A percentile compares a stretch with the other conserved stretches of the same genome.
Conservation (phyloP, 2,329 filamentous ascomycete genomes). For the Akanthomyces dipterigenus region DNA sequence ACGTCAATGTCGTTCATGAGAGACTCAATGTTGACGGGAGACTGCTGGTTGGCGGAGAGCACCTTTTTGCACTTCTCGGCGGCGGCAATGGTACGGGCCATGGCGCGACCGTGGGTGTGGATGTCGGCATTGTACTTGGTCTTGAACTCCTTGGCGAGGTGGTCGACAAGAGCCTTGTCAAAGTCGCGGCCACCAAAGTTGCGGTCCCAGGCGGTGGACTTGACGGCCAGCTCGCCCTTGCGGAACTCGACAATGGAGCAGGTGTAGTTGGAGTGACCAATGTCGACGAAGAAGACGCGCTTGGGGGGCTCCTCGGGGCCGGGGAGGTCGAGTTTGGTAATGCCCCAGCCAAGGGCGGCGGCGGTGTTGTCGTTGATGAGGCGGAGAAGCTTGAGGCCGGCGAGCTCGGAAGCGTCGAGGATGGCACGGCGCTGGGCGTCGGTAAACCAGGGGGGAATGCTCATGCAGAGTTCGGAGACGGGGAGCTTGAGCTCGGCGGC, state of each 20-base stretch:
- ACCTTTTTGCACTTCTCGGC: slow-evolving; percentile 99
- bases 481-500: slow-evolving; percentile 82
- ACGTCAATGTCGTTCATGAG: slow-evolving; percentile 98
- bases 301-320: slow-evolving; percentile 83
- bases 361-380: slow-evolving; percentile 98
- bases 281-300: slow-evolving; percentile 85
- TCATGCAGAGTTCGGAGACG: slow-evolving; percentile 89
- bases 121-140: slow-evolving; percentile 98
- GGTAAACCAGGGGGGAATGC: slow-evolving; percentile 94
- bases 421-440: slow-evolving; percentile 85
- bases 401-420: slow-evolving; percentile 87
- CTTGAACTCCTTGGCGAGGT: slow-evolving; percentile 93
- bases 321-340: slow-evolving; percentile 94
- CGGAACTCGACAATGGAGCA: slow-evolving; percentile 91
- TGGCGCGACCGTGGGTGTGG: slow-evolving; percentile 80
- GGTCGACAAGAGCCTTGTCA: slow-evolving; percentile 88
- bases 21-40: slow-evolving; percentile 93
- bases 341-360: slow-evolving; percentile 91
- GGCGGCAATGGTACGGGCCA: slow-evolving; percentile 76
- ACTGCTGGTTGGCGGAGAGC: slow-evolving; percentile 86
- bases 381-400: slow-evolving; percentile 84
- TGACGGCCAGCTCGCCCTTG: slow-evolving; percentile 93
- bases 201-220: slow-evolving; percentile 85
- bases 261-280: slow-evolving; percentile 95
- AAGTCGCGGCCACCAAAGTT: slow-evolving; percentile 98